Evolutionary conservation across 345 rosid species (phyloP), one percentile per base, ranked within the genome.

Genomic region (Salix purpurea): DNA sequence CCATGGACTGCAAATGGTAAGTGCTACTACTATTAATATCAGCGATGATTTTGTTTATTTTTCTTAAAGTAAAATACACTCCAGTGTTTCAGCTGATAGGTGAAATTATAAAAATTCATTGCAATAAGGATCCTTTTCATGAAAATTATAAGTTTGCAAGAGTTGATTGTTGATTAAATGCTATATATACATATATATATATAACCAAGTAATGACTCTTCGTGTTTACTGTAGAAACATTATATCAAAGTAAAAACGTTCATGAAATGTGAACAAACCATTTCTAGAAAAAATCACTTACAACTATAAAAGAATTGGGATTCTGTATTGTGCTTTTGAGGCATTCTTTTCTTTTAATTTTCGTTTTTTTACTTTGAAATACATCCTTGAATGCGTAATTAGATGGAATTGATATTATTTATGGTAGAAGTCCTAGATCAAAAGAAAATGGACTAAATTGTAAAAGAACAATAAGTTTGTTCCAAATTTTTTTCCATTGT

Each of bases 1-100:
- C 98, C 97, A 48, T 96, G 99, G 99, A 77, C 94, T 14, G 74
- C 88, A 79, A 96, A 96, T 67, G 91, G 99, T 92, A 80, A 67
- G 84, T 83, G 67, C 62, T 40, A 48, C 28, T 48, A 50, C 14
- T 79, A 28, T 32, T 28, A 11, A 42, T 65, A 65, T 75, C 37
- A n/a, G 7, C n/a, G 39, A 69, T 42, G 21, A 80, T 30, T 60
- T 64, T 60, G 6, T 44, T 34, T 28, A 62, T 61, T 2, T 60
- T 66, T 26, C 54, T 58, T 44, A 30, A 26, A 36, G 44, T 12
- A 40, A 40, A 10, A 36, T 8, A 28, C 7, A 10, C 46, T 24
- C 28, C 1, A 37, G 21, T 69, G 21, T 76, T 46, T 28, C 7
- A 18, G 14, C 23, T 19, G 46, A 76, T 48, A 15, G 34, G 32